Evolutionary conservation across 2,329 filamentous ascomycete species (phyloP), one percentile per base, ranked within the genome.

Genomic region (Penicillium sp.): DNA sequence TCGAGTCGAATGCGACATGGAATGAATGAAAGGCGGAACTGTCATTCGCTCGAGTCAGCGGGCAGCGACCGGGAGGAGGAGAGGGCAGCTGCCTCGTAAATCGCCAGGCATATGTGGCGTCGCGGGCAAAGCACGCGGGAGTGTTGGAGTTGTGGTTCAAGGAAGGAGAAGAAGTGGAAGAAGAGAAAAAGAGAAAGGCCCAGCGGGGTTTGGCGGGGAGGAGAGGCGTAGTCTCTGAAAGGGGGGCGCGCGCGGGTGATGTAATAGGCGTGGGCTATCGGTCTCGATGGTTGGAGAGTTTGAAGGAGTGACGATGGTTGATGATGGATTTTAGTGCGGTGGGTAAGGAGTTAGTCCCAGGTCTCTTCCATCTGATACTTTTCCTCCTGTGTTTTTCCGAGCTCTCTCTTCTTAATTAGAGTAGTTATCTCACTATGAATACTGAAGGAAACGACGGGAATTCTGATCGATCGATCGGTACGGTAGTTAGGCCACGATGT

Each of bases 51-150:
- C 60, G 59, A 59, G 71, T 73, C 72, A 73, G 70, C 70, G 69
- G 71, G 66, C 64, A 57, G 65, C 55, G 62, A 63, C 60, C 52
- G 60, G 62, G 61, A 60, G 51, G 55, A 56, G 51, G 57, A 68
- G 68, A 70, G 69, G 69, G 70, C 72, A 74, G 71, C 71, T 75
- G 73, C 68, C 71, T 72, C 64, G 70, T 63, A 61, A 68, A 64
- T 67, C 72, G 73, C 73, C 71, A 65, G 70, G 68, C 70, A 71
- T 72, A 64, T 65, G 65, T 68, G 67, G 66, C 66, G 67, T 63
- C 63, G 55, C 65, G 62, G 61, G 43, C 52, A 54, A 45, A 30
- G 65, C 67, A 67, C 68, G 65, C 63, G 66, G 28, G n/a, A n/a
- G 28, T 48, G 45, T 22, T 19, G 22, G 28, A 43, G 43, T 37